phyloP scores from a whole-genome alignment of 192 early-diverging fungal species.

The Endogone sp. region DNA sequence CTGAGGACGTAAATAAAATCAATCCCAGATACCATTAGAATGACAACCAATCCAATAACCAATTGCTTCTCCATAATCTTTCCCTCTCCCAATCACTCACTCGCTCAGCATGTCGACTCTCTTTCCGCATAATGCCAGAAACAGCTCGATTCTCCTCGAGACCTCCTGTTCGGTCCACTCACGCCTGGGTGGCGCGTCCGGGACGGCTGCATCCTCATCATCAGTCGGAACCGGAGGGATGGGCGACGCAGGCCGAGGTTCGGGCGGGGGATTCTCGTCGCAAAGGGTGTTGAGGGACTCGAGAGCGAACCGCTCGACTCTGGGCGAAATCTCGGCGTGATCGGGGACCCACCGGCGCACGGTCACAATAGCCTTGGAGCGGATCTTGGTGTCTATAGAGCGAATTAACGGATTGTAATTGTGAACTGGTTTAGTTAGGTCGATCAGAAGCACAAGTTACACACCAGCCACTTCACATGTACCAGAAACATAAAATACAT shows the following conservation, averaged over 20 bases:
- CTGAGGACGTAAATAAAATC: constrained; percentile 27
- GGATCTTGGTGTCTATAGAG: constrained; percentile 28
- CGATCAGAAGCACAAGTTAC: too few species aligned
- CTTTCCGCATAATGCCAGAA: constrained; percentile 70
- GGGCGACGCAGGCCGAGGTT: background rate
- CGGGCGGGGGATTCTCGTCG: constrained; percentile 1
- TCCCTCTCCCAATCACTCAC: constrained; percentile 35
- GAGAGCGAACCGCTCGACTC: constrained; percentile 47
- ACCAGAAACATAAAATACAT: too few species aligned
- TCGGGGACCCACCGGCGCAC: constrained; percentile 59
- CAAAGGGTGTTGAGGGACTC: constrained; percentile 15
- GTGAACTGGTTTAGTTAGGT: too few species aligned
- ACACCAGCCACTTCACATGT: too few species aligned
- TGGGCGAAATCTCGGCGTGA: constrained; percentile 31
- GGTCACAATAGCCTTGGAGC: constrained; percentile 57
- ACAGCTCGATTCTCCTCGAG: constrained; percentile 65
- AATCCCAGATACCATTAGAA: constrained; percentile 13
- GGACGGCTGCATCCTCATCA: background rate
- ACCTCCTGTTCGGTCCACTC: constrained; percentile 61
- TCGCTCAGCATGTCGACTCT: constrained; percentile 61
- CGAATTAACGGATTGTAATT: background rate
- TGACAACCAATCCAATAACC: constrained; percentile 21
- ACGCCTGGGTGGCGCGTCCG: background rate
- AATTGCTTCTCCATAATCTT: background rate
- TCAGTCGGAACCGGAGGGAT: background rate